Evolutionary conservation across 306 rosid species (phyloP), one percentile per base, ranked within the genome.

Genomic region (Oxytropis ochrocephala): DNA sequence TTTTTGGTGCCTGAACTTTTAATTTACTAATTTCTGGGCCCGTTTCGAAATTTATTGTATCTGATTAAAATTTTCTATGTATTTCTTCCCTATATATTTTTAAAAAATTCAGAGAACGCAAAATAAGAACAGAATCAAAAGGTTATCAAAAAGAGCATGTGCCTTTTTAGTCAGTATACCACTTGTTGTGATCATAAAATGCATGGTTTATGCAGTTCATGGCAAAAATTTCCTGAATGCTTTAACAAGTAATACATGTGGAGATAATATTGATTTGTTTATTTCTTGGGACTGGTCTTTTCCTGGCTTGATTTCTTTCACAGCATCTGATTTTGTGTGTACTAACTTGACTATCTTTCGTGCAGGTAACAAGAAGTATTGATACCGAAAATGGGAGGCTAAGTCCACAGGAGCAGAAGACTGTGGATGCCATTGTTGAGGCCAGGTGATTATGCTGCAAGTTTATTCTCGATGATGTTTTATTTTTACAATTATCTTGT

Each of bases 341-440:
- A 58, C n/a, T n/a, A n/a, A n/a, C 47, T 58, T 30, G 46, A 16
- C 24, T 29, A 42, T 70, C 46, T 81, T 76, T 70, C 64, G 72
- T 60, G 54, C 79, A 94, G 99, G 99, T 94, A 35, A 91, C 98
- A 21, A 87, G 98, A 84, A 94, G 98, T 82, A 74, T 85, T 53
- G 92, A 94, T 83, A 90, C 96, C 48, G 93, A 84, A 30, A 50
- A 0, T 43, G 98, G 96, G 46, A 82, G 42, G 81, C 78, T 88
- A 35, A 84, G 99, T 80, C 92, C 96, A 41, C 99, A 94, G 75
- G 99, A 94, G 84, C 90, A 91, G 82, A 90, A 75, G 73, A 91
- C 99, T 18, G 84, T 91, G 39, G 80, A 88, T 68, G 99, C 97
- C 44, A 94, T 94, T 80, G 99, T 91, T 72, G 87, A 88, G 77